Evolutionary conservation across 148 eudicot genomes (phyloP), one percentile per base, ranked within the genome.

Genomic region (Persicaria maculosa): DNA sequence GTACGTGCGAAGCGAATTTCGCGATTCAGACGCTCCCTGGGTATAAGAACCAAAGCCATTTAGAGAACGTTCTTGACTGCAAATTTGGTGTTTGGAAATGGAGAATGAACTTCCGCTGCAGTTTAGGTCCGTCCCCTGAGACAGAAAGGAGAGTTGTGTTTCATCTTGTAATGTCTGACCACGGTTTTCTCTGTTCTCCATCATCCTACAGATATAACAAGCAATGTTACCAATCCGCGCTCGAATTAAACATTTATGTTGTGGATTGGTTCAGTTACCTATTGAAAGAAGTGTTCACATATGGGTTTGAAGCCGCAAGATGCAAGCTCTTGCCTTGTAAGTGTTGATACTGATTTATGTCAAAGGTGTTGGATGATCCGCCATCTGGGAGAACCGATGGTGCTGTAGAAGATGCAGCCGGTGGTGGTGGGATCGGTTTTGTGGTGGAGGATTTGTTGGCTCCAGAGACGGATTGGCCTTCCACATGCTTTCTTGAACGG

Each of bases 401-500:
- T 9, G 61, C 71, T 4, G 20, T 50, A 17, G 40, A 31, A 31
- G 40, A 31, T 2, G 40, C 40, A 31, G 40, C 40, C 40, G 40
- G 40, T 31, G 40, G 40, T 31, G 40, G 40, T 31, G 71, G 64
- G 1, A 44, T 22, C n/a, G 45, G 44, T 7, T 48, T 78, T 67
- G 76, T 58, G 71, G 77, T 15, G 25, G 77, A n/a, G 40, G 57
- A 45, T 50, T 74, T 72, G 61, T 50, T 59, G 78, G 75, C 14
- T 50, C 46, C 44, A 25, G 74, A 16, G 40, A 64, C 47, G 68
- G 77, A 67, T 53, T 48, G 71, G 77, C 81, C 78, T 79, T 79
- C 81, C 81, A 79, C 81, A 79, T 73, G 81, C 81, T 79, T 79
- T 79, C 81, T 79, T 79, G 81, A 79, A 79, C 81, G 81, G 17